Percentiles rank a stretch among this genome's conserved stretches.
phyloP scores from a whole-genome alignment of 2,329 filamentous ascomycete genomes.

The Colletotrichum abscissum region DNA sequence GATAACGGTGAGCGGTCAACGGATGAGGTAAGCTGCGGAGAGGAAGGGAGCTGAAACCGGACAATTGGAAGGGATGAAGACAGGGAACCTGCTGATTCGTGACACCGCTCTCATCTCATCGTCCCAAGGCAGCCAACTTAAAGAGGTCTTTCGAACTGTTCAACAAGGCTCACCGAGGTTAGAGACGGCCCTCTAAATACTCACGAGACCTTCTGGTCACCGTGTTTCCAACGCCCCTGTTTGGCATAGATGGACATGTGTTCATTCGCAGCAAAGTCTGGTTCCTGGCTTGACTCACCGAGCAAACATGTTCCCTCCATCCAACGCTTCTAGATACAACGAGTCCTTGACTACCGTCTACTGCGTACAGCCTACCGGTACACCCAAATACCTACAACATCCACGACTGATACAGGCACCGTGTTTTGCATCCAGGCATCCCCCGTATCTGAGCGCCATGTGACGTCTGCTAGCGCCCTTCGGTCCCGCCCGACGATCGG shows the following conservation, averaged over 20 bases:
- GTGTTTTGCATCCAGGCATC: constrained; percentile 22
- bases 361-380: too few relatives aligned
- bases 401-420: not conserved
- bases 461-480: constrained; percentile 17
- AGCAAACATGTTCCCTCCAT: not conserved
- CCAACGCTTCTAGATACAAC: not conserved
- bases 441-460: constrained; percentile 19
- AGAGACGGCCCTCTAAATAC: not conserved
- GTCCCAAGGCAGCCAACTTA: not conserved
- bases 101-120: not conserved
- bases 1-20: not conserved
- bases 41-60: constrained; percentile 25
- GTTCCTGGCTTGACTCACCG: not conserved
- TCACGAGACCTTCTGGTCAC: not conserved
- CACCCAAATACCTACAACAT: not conserved
- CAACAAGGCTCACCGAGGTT: constrained; percentile 16
- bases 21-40: constrained; percentile 15
- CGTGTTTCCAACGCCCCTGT: not conserved
- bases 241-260: not conserved
- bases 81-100: constrained; percentile 6
- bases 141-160: too few relatives aligned
- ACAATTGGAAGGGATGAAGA: not conserved
- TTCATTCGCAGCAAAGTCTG: not conserved
- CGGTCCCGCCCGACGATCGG: constrained; percentile 21
- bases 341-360: too few relatives aligned